Base-by-base conservation (phyloP, 1,284 basidiomycete species). In the Pseudozyma thailandica region DNA sequence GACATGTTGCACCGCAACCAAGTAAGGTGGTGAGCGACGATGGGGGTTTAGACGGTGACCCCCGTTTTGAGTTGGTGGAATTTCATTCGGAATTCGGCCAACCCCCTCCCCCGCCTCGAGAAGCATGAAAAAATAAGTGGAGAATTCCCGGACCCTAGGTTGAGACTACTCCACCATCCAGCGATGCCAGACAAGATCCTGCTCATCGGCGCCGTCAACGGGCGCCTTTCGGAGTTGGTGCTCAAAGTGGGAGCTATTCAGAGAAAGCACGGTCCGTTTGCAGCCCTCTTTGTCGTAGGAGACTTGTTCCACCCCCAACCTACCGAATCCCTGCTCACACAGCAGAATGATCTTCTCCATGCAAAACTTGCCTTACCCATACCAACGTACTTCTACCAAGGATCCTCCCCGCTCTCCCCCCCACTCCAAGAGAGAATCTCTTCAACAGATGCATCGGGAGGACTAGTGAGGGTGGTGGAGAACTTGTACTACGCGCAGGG, bases 231-330 rank as follows among this genome's bases (percentile, higher is more conserved):
- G 38, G 87, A 89, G 15, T 85, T 96, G 16, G 90, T 92, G 74
- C 82, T 88, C 52, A 98, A 96, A 85, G 87, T 96, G 70, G 89
- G 88, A 50, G 86, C 89, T 20, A 94, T 98, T 77, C 89, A 98
- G 84, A 86, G 88, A 57, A 98, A 97, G 83, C 92, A 98, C 84
- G 94, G 94, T 54, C 93, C 92, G 75, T 98, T 98, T 81, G 90
- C 93, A 76, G 88, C 93, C 33, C 89, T 91, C 18, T 87, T 98
- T 42, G 91, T 93, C 72, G 85, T 89, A 3, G 94, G 95, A 6
- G 94, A 98, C 84, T 91, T 98, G 82, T 98, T 98, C 84, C 90
- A 44, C n/a, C 44, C 58, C 12, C 28, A 39, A 20, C 42, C 56
- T 6, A 12, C 43, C 12, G 65, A 54, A 12, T 77, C 85, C 1